These are phyloP conservation scores for Crithidia expoeki DNA, from an alignment of 208 protist species.

Conservation along the genomic window DNA sequence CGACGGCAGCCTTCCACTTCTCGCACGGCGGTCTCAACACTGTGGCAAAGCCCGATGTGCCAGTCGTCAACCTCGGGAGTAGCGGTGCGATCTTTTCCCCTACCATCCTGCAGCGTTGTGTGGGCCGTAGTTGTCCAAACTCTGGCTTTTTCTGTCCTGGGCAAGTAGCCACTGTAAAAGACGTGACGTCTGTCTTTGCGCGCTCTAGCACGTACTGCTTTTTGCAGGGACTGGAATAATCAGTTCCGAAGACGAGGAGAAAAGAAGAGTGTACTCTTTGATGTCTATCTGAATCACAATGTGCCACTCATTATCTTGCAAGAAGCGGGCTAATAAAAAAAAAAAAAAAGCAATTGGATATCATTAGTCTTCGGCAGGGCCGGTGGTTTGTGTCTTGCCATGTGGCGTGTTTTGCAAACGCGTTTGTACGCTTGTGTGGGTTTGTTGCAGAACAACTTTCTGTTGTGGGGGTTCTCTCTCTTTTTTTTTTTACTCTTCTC, in stretches of 20 bases:
- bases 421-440: too few relatives aligned
- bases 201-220: conserved; percentile 81
- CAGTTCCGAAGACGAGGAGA: not conserved
- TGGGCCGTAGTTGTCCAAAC: conserved; percentile 67
- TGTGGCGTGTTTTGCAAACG: too few relatives aligned
- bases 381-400: too few relatives aligned
- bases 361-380: too few relatives aligned
- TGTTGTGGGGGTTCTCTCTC: too few relatives aligned
- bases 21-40: conserved; percentile 84
- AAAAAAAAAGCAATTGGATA: too few relatives aligned
- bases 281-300: too few relatives aligned
- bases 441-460: too few relatives aligned
- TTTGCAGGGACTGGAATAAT: conserved; percentile 69
- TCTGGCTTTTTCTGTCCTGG: conserved; percentile 78
- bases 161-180: conserved; percentile 66
- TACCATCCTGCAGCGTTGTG: conserved; percentile 73
- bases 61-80: conserved; percentile 64
- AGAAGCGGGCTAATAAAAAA: too few relatives aligned
- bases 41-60: conserved; percentile 64
- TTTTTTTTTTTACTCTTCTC: too few relatives aligned
- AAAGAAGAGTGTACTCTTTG: too few relatives aligned
- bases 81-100: conserved; percentile 62
- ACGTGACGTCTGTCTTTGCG: conserved; percentile 58
- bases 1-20: conserved; percentile 76
- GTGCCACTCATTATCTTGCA: too few relatives aligned